Conservation (phyloP, 2,329 filamentous ascomycete genomes). For the Fusarium hainanense region DNA sequence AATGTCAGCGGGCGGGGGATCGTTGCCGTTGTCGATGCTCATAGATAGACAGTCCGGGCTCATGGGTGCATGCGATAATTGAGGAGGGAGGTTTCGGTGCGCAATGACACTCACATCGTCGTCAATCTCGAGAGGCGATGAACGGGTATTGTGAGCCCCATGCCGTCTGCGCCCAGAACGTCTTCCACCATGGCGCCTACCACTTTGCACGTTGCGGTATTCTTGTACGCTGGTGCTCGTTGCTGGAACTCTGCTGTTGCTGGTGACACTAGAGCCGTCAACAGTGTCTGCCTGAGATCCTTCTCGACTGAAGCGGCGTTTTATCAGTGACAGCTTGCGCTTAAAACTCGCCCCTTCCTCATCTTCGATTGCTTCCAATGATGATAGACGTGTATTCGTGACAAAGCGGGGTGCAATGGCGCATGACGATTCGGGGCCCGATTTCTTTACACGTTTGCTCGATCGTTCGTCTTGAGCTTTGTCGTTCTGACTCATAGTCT, state of each 20-base stretch:
- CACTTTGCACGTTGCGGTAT: slow-evolving; percentile 37
- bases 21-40: not conserved
- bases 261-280: slow-evolving; percentile 32
- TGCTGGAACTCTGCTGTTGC: slow-evolving; percentile 20
- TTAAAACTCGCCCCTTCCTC: not conserved
- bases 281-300: slow-evolving; percentile 34
- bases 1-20: slow-evolving; percentile 36
- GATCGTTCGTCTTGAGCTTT: slow-evolving; percentile 23
- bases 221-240: slow-evolving; percentile 27
- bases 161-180: slow-evolving; percentile 19
- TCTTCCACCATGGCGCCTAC: slow-evolving; percentile 1
- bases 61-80: not conserved
- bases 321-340: slow-evolving; percentile 3
- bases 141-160: not conserved
- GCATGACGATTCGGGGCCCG: not conserved
- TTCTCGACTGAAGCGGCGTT: slow-evolving; percentile 34
- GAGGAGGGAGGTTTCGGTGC: slow-evolving; percentile 30
- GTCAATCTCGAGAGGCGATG: slow-evolving; percentile 11
- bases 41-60: slow-evolving; percentile 45
- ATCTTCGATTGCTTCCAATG: slow-evolving; percentile 31
- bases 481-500: not conserved
- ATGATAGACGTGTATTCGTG: not conserved
- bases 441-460: slow-evolving; percentile 42
- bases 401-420: slow-evolving; percentile 8
- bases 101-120: slow-evolving; percentile 25